These are phyloP conservation scores for Apiotrichum gamsii DNA, from an alignment of 1,284 basidiomycete genomes.

Conservation along the genomic window DNA sequence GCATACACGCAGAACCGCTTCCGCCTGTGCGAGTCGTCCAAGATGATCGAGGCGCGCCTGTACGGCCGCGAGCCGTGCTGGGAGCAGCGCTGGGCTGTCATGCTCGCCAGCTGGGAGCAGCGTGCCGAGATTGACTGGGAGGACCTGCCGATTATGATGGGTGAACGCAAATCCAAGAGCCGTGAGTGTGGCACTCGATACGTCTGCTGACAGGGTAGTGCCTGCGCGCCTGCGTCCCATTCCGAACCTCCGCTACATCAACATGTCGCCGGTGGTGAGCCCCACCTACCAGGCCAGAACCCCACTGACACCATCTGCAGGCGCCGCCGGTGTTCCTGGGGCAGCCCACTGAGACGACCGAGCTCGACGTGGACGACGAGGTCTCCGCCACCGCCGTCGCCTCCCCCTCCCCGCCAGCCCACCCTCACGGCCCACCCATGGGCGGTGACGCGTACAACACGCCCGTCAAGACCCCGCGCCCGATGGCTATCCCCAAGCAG, in stretches of 20 bases:
- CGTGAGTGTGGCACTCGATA: neutral
- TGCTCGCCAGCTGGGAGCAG: conserved; percentile 31
- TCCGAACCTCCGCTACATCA: conserved; percentile 17
- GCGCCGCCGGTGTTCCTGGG: too few species aligned
- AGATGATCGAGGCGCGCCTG: conserved; percentile 24
- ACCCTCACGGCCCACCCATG: neutral
- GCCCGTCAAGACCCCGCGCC: too few species aligned
- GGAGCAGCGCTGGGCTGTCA: conserved; percentile 39
- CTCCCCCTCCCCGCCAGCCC: neutral
- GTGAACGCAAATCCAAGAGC: too few species aligned
- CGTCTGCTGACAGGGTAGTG: neutral
- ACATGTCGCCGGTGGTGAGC: conserved; percentile 24
- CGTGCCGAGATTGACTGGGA: conserved; percentile 32
- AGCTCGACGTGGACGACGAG: too few species aligned
- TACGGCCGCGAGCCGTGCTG: conserved; percentile 28
- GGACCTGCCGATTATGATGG: conserved; percentile 15
- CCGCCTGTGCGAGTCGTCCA: conserved; percentile 29
- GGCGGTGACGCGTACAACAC: neutral
- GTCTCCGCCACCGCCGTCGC: neutral
- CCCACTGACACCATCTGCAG: too few species aligned
- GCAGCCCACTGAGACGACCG: neutral
- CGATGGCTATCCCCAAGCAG: too few species aligned
- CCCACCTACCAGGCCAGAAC: too few species aligned
- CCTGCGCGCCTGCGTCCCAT: neutral
- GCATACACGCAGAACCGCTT: conserved; percentile 29